Evolutionary conservation across 1,139 yeast genomes (phyloP).

Genomic region (Pichia sp.): DNA sequence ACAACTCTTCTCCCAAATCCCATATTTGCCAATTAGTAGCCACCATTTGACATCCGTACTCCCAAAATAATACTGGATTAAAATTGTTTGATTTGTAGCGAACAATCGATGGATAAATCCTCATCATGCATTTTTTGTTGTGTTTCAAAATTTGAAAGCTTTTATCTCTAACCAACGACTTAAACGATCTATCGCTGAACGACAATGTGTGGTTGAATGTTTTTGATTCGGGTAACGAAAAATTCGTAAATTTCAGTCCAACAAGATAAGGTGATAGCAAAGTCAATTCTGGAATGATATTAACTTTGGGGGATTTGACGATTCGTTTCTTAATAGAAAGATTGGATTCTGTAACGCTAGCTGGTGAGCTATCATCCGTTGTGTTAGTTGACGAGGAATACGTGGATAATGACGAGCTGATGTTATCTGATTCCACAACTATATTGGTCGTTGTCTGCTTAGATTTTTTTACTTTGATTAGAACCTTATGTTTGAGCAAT

Average conservation of each 20-base stretch:
- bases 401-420: slow-evolving; percentile 24
- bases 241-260: slow-evolving; percentile 74
- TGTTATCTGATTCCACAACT: slow-evolving; percentile 2
- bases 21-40: slow-evolving; percentile 97
- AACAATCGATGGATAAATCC: slow-evolving; percentile 80
- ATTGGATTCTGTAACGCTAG: background rate
- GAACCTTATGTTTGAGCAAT: slow-evolving; percentile 56
- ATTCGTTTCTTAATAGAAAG: slow-evolving; percentile 11
- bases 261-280: slow-evolving; percentile 57
- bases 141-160: slow-evolving; percentile 57
- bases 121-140: slow-evolving; percentile 64
- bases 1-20: slow-evolving; percentile 85
- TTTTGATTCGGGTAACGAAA: slow-evolving; percentile 81
- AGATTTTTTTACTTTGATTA: slow-evolving; percentile 64
- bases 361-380: slow-evolving; percentile 33
- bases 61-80: slow-evolving; percentile 74
- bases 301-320: slow-evolving; percentile 17
- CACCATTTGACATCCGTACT: slow-evolving; percentile 83
- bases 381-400: slow-evolving; percentile 36
- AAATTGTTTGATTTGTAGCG: slow-evolving; percentile 76
- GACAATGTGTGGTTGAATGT: slow-evolving; percentile 79
- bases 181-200: slow-evolving; percentile 64
- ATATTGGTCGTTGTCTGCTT: background rate
- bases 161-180: slow-evolving; percentile 59
- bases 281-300: slow-evolving; percentile 44